A percentile compares a stretch with the other conserved stretches of the same genome.
Conservation (phyloP, 225 moss, liverwort and hornwort genomes). For the Pleurozium schreberi region DNA sequence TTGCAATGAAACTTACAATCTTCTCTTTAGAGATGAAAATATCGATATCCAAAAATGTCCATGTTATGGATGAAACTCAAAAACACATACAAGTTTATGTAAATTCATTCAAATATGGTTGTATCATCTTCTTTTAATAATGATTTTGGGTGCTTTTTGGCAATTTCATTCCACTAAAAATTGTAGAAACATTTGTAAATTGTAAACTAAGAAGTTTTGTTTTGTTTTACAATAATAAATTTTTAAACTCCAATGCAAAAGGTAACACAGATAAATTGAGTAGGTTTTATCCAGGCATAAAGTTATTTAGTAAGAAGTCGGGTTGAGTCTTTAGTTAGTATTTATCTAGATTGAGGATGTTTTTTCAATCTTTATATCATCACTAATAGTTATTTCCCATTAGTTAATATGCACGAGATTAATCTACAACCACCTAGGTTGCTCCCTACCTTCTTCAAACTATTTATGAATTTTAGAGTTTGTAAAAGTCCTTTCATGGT, state of each 20-base stretch:
- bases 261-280: background rate
- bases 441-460: background rate
- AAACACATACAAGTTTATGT: background rate
- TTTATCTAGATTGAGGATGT: background rate
- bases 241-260: no score
- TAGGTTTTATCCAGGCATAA: no score
- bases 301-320: rapidly evolving
- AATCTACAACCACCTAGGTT: background rate
- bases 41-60: background rate
- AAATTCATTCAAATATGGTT: background rate
- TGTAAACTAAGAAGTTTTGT: rapidly evolving
- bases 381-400: background rate
- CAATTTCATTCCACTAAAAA: background rate
- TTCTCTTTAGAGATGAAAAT: background rate
- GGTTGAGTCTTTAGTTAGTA: rapidly evolving
- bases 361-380: background rate
- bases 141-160: background rate
- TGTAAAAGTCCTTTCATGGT: rapidly evolving
- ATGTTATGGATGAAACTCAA: background rate
- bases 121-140: background rate
- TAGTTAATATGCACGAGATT: rapidly evolving
- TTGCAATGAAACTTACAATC: background rate
- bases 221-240: background rate
- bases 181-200: background rate
- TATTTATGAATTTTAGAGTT: background rate